Conservation (phyloP, 1,139 yeast genomes). For the Arxiozyma heterogenica region DNA sequence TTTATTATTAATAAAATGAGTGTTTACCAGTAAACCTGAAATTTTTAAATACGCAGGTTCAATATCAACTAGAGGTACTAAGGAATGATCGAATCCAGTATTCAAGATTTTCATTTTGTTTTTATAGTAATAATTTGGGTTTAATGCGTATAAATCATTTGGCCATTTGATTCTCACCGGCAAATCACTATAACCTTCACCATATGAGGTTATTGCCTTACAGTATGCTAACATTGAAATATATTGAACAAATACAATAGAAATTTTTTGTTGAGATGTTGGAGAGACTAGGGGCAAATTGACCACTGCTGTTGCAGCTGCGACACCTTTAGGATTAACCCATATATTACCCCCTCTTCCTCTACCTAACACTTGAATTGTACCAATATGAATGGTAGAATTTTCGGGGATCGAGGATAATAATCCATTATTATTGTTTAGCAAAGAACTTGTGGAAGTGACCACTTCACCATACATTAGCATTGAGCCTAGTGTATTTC, state of each 20-base stretch:
- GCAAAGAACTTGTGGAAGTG: constrained; percentile 73
- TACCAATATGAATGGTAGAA: constrained; percentile 41
- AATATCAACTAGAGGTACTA: constrained; percentile 26
- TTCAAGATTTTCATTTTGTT: constrained; percentile 24
- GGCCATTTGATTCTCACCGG: constrained; percentile 95
- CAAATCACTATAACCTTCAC: constrained; percentile 58
- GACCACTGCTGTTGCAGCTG: constrained; percentile 70
- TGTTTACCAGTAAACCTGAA: constrained; percentile 78
- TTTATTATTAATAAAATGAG: constrained; percentile 51
- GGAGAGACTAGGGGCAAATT: constrained; percentile 42
- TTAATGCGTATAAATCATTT: constrained; percentile 73
- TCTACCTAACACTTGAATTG: constrained; percentile 80
- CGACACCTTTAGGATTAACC: constrained; percentile 89
- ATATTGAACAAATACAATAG: constrained; percentile 78
- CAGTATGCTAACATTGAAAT: constrained; percentile 74
- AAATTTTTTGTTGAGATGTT: constrained; percentile 30
- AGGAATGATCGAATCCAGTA: constrained; percentile 12
- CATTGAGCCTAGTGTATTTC: constrained; percentile 47
- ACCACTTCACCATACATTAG: constrained; percentile 80
- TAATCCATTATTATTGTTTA: constrained; percentile 61
- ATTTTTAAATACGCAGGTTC: constrained; percentile 60
- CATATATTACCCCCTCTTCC: constrained; percentile 95
- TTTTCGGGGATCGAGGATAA: constrained; percentile 33
- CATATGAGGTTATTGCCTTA: constrained; percentile 62
- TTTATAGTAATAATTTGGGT: constrained; percentile 44